Conservation (phyloP, 2,329 filamentous ascomycete genomes). For the Colletotrichum chlorophyti region DNA sequence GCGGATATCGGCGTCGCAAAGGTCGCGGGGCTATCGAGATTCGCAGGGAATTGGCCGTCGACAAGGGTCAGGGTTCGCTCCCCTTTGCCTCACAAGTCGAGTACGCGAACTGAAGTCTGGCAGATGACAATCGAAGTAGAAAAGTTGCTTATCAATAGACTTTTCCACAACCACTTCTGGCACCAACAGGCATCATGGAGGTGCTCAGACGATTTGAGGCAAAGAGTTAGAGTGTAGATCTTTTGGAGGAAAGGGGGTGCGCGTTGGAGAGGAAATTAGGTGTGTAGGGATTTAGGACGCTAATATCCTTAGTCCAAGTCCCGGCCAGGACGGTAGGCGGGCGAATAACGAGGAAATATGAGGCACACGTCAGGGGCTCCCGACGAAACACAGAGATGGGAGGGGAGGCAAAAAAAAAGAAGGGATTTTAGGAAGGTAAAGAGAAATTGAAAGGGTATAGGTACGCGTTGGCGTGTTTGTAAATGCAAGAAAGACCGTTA, state of each 20-base stretch:
- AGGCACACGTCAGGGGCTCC: constrained; percentile 10
- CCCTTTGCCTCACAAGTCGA: neutral
- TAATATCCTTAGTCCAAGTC: neutral
- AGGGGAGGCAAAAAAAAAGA: neutral
- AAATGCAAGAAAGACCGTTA: constrained; percentile 3
- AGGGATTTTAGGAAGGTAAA: too few relatives aligned
- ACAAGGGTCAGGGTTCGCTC: neutral
- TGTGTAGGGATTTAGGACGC: neutral
- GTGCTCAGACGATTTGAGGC: constrained; percentile 11
- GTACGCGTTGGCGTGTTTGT: neutral
- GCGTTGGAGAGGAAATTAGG: constrained; percentile 13
- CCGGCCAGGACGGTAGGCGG: constrained; percentile 2
- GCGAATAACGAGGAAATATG: constrained; percentile 12
- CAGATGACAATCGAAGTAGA: neutral
- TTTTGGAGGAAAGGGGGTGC: neutral
- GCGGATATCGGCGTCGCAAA: neutral
- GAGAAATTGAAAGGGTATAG: neutral
- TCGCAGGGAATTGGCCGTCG: neutral
- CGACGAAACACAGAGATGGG: too few relatives aligned
- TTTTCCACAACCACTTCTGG: constrained; percentile 20
- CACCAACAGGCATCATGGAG: constrained; percentile 22
- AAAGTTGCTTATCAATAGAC: constrained; percentile 8
- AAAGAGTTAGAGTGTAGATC: constrained; percentile 21
- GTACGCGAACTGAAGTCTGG: neutral
- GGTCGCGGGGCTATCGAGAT: neutral